A percentile compares a stretch with the other conserved stretches of the same genome.
Conservation (phyloP, 352 stramenopile species). For the Globisporangium emineosum region DNA sequence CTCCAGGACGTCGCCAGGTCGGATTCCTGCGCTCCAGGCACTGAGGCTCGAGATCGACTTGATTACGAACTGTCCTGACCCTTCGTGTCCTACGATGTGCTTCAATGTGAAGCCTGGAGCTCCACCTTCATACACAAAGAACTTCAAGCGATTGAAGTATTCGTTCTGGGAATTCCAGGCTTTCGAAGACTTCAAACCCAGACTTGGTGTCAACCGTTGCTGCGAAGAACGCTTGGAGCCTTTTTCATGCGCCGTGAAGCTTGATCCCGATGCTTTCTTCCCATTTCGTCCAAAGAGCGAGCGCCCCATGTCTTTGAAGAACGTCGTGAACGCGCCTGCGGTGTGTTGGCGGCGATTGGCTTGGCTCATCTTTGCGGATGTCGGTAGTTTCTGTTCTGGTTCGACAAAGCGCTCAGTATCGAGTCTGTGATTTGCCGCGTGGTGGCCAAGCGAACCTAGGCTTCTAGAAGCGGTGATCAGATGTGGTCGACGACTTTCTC, state of each 20-base stretch:
- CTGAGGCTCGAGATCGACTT: slow-evolving; percentile 27
- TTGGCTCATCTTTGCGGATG: background rate
- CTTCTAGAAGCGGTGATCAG: background rate
- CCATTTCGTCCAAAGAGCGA: slow-evolving; percentile 11
- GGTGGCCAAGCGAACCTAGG: background rate
- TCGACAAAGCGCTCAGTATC: background rate
- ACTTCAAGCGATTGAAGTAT: slow-evolving; percentile 41
- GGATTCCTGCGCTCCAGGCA: slow-evolving; percentile 48
- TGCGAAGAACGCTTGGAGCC: background rate
- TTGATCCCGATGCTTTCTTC: background rate
- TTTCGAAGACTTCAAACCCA: background rate
- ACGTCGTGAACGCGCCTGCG: slow-evolving; percentile 4
- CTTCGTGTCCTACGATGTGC: slow-evolving; percentile 7
- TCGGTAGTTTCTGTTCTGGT: background rate
- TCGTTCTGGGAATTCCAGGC: slow-evolving; percentile 28
- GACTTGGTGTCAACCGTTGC: background rate
- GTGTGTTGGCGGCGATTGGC: background rate
- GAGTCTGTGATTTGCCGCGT: background rate
- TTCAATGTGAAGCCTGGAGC: slow-evolving; percentile 29
- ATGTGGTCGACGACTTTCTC: slow-evolving; percentile 7
- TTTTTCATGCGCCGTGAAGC: background rate
- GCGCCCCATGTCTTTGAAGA: slow-evolving; percentile 16
- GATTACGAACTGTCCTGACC: slow-evolving; percentile 23
- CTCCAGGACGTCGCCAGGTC: slow-evolving; percentile 52
- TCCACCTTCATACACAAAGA: slow-evolving; percentile 41